Percentiles rank a stretch among this genome's conserved stretches.
phyloP scores from a whole-genome alignment of 768 basidiomycete species.

The Glaciozyma antarctica region DNA sequence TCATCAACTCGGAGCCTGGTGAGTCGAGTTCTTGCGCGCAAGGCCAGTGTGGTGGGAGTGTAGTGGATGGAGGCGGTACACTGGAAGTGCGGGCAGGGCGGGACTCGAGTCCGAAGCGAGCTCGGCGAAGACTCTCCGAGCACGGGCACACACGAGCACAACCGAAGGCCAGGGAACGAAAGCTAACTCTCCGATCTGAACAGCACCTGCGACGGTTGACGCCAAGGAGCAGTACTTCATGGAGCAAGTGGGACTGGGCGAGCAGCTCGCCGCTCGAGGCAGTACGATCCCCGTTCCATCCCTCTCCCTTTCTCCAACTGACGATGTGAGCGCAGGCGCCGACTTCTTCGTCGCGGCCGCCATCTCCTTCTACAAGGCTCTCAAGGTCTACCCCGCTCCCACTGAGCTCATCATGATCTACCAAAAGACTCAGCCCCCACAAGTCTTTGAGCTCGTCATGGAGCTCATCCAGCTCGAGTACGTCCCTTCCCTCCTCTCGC shows the following conservation, averaged over 20 bases:
- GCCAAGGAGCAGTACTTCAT: conserved; percentile 86
- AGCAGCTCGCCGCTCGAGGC: conserved; percentile 71
- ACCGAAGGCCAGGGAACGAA: too few relatives aligned
- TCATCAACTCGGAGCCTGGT: conserved; percentile 56
- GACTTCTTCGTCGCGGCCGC: conserved; percentile 69
- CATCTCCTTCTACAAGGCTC: conserved; percentile 80
- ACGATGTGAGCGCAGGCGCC: conserved; percentile 50
- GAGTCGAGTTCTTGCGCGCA: too few relatives aligned
- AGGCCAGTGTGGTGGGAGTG: too few relatives aligned
- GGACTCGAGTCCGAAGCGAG: too few relatives aligned
- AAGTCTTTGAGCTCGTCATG: conserved; percentile 72
- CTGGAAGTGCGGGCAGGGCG: too few relatives aligned
- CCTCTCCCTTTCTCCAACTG: background rate
- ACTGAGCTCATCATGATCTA: conserved; percentile 91
- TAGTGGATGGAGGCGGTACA: too few relatives aligned
- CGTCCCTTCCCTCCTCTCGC: background rate
- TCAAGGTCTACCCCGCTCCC: conserved; percentile 87
- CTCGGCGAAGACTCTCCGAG: too few relatives aligned
- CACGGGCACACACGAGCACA: too few relatives aligned
- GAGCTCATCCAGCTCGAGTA: conserved; percentile 70
- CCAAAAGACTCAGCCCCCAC: conserved; percentile 68
- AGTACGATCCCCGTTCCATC: conserved; percentile 26
- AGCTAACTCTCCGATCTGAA: too few relatives aligned
- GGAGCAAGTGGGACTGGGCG: conserved; percentile 76
- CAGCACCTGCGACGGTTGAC: conserved; percentile 55